Percentiles rank a stretch among this genome's conserved stretches.
Evolutionary conservation across 2,329 filamentous ascomycete species (phyloP).

Genomic region (Verticillium nubilum): DNA sequence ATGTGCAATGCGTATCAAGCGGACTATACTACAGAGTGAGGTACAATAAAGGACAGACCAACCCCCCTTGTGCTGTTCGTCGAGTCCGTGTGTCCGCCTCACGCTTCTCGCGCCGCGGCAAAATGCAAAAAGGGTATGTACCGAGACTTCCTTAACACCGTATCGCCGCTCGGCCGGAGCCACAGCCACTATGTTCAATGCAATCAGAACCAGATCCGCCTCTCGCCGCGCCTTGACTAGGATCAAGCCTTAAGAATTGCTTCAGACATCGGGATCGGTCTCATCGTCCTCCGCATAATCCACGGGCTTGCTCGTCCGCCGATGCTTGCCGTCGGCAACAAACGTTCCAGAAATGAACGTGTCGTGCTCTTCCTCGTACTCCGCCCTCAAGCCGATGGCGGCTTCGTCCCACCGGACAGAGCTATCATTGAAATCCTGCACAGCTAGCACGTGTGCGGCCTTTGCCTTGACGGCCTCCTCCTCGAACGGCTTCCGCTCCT

Average conservation of each 20-base stretch:
- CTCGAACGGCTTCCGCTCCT: conserved; percentile 71
- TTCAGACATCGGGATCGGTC: conserved; percentile 18
- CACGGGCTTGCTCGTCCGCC: conserved; percentile 27
- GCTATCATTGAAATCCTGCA: conserved; percentile 56
- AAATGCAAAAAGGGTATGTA: neutral
- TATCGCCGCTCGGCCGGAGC: neutral
- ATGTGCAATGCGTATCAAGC: neutral
- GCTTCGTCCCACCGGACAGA: conserved; percentile 67
- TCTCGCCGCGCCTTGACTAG: too few relatives aligned
- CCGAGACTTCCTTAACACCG: neutral
- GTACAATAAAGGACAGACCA: neutral
- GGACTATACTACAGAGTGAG: neutral
- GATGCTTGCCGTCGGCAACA: conserved; percentile 18
- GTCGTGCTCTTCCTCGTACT: conserved; percentile 50
- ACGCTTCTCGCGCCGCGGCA: neutral
- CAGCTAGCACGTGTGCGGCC: conserved; percentile 50
- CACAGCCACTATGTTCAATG: neutral
- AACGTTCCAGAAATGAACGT: conserved; percentile 18
- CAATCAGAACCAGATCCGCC: neutral
- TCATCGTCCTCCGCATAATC: conserved; percentile 30
- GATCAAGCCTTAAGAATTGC: neutral
- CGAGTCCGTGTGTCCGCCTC: neutral
- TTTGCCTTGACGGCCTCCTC: conserved; percentile 70
- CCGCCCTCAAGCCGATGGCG: conserved; percentile 46
- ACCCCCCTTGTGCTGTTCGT: neutral